Percentiles rank a stretch among this genome's conserved stretches.
These are phyloP conservation scores for Solanum acaule DNA, from an alignment of 257 asterid genomes.

Conservation along the genomic window DNA sequence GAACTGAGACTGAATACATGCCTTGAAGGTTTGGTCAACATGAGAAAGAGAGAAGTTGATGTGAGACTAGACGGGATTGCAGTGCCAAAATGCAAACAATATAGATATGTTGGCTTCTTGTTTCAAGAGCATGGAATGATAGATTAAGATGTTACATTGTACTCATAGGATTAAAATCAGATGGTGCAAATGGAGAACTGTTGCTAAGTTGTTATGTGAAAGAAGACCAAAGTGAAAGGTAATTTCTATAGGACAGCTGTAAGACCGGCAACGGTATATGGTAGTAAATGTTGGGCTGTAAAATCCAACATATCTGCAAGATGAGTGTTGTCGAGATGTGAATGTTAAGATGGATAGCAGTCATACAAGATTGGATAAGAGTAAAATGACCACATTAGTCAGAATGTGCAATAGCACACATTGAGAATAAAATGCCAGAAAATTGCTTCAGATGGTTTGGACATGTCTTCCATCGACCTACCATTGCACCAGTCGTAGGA, in stretches of 20 bases:
- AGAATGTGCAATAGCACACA: not conserved
- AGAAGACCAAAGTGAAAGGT: not conserved
- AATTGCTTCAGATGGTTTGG: not conserved
- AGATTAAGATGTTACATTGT: not conserved
- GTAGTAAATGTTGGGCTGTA: not conserved
- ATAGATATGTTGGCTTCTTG: not conserved
- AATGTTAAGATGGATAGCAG: not conserved
- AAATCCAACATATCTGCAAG: not conserved
- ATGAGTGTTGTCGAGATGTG: not conserved
- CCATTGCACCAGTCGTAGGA: not conserved
- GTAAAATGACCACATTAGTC: not conserved
- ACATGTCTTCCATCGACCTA: not conserved
- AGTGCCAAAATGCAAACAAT: not conserved
- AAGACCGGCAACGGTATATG: not conserved
- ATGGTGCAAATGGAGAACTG: not conserved
- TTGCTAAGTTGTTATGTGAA: not conserved
- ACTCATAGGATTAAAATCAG: not conserved
- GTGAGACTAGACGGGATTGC: not conserved
- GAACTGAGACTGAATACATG: not conserved
- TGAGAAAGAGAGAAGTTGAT: not conserved
- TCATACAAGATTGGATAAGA: not conserved
- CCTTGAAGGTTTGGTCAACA: not conserved
- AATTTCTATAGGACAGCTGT: not conserved
- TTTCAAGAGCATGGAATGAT: not conserved
- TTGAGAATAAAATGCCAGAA: not conserved